phyloP scores from a whole-genome alignment of 1,284 basidiomycete genomes.

The Volvariella volvacea region DNA sequence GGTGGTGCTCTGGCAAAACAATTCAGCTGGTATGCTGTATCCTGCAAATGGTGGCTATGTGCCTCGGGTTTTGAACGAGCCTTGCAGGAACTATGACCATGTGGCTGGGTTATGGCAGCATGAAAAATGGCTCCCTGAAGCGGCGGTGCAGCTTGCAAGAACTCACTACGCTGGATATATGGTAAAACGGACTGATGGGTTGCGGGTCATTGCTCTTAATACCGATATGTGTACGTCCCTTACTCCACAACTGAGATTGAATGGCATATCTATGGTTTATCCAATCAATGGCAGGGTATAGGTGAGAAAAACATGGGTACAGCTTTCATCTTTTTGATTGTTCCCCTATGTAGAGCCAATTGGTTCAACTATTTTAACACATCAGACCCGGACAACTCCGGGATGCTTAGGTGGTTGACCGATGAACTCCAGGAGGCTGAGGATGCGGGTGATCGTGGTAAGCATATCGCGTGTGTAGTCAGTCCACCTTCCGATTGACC shows the following conservation, averaged over 20 bases:
- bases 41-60: too few species aligned
- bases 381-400: constrained; percentile 61
- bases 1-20: constrained; percentile 46
- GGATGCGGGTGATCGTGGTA: constrained; percentile 62
- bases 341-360: constrained; percentile 45
- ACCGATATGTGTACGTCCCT: background rate
- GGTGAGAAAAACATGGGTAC: too few species aligned
- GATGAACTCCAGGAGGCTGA: constrained; percentile 77
- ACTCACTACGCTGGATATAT: constrained; percentile 74
- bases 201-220: constrained; percentile 27
- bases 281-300: too few species aligned
- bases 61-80: too few species aligned
- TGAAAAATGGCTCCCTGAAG: constrained; percentile 64
- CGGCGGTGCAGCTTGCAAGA: constrained; percentile 50
- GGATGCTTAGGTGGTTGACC: constrained; percentile 74
- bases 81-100: too few species aligned
- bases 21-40: constrained; percentile 51
- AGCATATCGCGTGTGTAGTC: constrained; percentile 6
- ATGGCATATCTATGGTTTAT: too few species aligned
- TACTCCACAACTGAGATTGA: background rate
- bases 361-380: constrained; percentile 77
- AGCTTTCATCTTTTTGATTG: too few species aligned
- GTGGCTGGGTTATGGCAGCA: constrained; percentile 63
- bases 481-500: too few species aligned
- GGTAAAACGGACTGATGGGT: constrained; percentile 59